Conservation (phyloP, 139 green algal genomes). For the Chlorella sp. region DNA sequence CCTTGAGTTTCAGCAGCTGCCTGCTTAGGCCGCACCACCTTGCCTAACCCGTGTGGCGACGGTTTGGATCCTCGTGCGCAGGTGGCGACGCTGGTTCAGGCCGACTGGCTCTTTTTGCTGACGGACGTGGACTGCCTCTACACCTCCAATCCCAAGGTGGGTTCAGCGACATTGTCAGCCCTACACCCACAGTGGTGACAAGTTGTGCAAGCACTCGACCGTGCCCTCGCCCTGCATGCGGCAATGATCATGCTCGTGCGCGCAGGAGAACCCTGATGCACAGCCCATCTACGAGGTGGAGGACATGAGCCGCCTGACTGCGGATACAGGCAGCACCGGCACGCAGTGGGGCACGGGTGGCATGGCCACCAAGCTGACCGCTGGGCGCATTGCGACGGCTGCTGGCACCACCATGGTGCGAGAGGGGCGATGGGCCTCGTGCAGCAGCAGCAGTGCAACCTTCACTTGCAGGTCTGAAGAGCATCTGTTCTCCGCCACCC, state of each 20-base stretch:
- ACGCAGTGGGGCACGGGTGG: slow-evolving; percentile 89
- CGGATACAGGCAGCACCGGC: slow-evolving; percentile 55
- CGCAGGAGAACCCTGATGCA: slow-evolving; percentile 36
- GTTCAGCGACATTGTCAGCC: too few relatives aligned
- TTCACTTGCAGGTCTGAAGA: not conserved
- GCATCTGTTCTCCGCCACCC: too few relatives aligned
- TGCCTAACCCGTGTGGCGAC: too few relatives aligned
- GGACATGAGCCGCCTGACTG: slow-evolving; percentile 59
- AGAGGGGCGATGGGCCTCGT: too few relatives aligned
- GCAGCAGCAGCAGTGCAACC: too few relatives aligned
- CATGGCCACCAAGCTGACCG: slow-evolving; percentile 94
- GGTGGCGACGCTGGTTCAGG: slow-evolving; percentile 81
- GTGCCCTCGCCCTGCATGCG: too few relatives aligned
- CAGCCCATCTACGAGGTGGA: slow-evolving; percentile 64
- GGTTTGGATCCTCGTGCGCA: too few relatives aligned
- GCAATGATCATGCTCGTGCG: too few relatives aligned
- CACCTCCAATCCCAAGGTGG: slow-evolving; percentile 58
- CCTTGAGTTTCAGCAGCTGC: too few relatives aligned
- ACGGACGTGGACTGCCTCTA: slow-evolving; percentile 93
- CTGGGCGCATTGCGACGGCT: slow-evolving; percentile 81
- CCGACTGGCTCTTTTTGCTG: slow-evolving; percentile 89
- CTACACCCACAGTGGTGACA: too few relatives aligned
- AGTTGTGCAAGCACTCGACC: too few relatives aligned
- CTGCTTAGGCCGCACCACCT: too few relatives aligned
- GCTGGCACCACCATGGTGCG: slow-evolving; percentile 70